phyloP scores from a whole-genome alignment of 495 filamentous ascomycete genomes.

The Hyaloscypha hepaticicola region DNA sequence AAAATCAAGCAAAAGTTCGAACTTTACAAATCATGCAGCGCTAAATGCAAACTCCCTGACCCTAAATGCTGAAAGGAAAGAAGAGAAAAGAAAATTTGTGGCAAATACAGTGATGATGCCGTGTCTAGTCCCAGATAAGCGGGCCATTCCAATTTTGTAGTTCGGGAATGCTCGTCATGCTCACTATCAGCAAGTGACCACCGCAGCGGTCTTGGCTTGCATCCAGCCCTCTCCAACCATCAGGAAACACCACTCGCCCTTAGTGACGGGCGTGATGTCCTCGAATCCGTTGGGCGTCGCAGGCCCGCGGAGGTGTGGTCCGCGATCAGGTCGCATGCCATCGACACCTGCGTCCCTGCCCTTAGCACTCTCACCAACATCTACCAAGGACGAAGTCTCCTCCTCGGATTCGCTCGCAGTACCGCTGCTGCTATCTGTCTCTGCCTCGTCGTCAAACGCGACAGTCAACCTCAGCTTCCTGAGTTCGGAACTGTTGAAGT shows the following conservation, averaged over 20 bases:
- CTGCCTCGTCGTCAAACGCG: not conserved
- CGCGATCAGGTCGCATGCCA: constrained; percentile 18
- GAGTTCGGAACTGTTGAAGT: constrained; percentile 17
- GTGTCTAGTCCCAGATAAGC: not conserved
- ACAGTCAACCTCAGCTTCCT: constrained; percentile 9
- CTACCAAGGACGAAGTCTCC: constrained; percentile 7
- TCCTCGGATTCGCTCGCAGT: not conserved
- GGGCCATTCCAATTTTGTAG: not conserved
- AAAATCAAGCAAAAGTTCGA: not conserved
- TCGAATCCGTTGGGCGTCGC: constrained; percentile 54
- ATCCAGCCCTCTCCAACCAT: constrained; percentile 44
- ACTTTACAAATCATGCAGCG: too few relatives aligned
- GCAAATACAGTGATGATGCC: not conserved
- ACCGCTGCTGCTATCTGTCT: not conserved
- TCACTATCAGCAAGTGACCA: constrained; percentile 39
- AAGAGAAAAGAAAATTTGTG: not conserved
- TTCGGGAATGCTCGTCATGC: not conserved
- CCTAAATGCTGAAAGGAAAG: not conserved
- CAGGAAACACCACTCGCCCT: constrained; percentile 55
- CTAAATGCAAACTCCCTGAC: too few relatives aligned
- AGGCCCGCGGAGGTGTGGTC: constrained; percentile 25
- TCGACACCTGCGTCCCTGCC: constrained; percentile 17
- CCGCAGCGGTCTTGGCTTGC: constrained; percentile 36
- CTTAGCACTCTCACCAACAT: constrained; percentile 29
- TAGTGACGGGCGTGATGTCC: constrained; percentile 53